Evolutionary conservation across 208 protist genomes (phyloP), one percentile per base, ranked within the genome.

Genomic region (Leptomonas seymouri): DNA sequence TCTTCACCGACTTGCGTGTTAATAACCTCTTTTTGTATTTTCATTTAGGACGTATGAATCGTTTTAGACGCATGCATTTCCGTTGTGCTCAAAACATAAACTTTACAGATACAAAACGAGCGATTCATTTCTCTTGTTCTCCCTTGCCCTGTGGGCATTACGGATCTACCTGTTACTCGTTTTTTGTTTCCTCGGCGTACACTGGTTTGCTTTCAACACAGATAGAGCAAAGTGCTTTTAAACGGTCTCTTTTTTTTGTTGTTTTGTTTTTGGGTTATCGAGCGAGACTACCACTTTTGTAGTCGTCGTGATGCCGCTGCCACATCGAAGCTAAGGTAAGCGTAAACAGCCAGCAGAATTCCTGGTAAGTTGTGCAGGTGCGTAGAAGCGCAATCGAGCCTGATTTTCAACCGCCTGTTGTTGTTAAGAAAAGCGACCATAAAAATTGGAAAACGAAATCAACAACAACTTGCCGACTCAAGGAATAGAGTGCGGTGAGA

Each of bases 21-120:
- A 18, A 27, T 42, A 21, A 14, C 28, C 27, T 68, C 15, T 62
- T 56, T 67, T 66, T 64, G 55, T 51, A 53, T 58, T 75, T 74
- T 74, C 59, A 49, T 50, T 44, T 64, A 51, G 36, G 58, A 59
- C 36, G 34, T 62, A 56, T 49, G 30, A 59, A 46, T 39, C 49
- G 58, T 51, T 57, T 16, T 36, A 59, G 25, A 64, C 53, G 45
- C 58, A 48, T 70, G 61, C 67, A 78, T 72, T 65, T 63, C 57
- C 36, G 34, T 45, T 31, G 55, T 21, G 2, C 21, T 60, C 3
- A 31, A 56, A 12, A 16, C 6, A 1, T 11, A 41, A 20, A 30
- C 30, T 44, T 55, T 65, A 53, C 59, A 44, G 45, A 54, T 55
- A 65, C 42, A 23, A 36, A 36, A 30, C 44, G 20, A 41, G 44